phyloP scores from a whole-genome alignment of 164 flowering plant genomes.

The Protea cynaroides region DNA sequence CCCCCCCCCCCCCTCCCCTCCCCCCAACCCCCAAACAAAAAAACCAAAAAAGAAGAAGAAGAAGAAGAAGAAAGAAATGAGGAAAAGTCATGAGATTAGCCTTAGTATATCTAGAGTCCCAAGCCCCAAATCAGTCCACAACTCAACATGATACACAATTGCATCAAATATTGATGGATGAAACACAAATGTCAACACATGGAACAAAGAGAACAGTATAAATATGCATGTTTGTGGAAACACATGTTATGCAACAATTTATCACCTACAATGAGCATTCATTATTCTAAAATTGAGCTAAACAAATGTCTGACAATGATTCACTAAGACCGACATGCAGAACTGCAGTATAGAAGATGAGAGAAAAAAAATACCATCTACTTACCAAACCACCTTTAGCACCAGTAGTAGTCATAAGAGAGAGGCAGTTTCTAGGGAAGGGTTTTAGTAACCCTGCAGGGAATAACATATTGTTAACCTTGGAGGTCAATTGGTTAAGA shows the following conservation, averaged over 20 bases:
- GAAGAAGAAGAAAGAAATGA: too few species aligned
- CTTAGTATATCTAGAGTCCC: too few species aligned
- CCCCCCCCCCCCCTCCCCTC: too few species aligned
- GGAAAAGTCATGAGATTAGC: too few species aligned
- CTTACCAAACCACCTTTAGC: conserved; percentile 92
- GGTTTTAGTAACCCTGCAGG: conserved; percentile 63
- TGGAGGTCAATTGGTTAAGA: conserved; percentile 38
- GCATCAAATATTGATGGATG: too few species aligned
- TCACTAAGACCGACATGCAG: neutral
- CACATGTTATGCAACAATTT: neutral
- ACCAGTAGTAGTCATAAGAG: conserved; percentile 91
- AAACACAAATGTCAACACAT: too few species aligned
- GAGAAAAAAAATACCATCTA: conserved; percentile 3
- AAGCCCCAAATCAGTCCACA: too few species aligned
- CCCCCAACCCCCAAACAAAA: too few species aligned
- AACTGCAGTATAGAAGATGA: neutral
- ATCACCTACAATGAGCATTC: neutral
- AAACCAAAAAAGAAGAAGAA: too few species aligned
- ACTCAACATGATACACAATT: too few species aligned
- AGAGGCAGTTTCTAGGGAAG: conserved; percentile 74
- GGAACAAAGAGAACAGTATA: too few species aligned
- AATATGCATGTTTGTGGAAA: too few species aligned
- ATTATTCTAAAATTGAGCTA: neutral
- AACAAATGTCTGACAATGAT: neutral
- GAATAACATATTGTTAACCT: conserved; percentile 43